Base-by-base conservation (phyloP, 495 filamentous ascomycete genomes). In the Bacidia rubella region DNA sequence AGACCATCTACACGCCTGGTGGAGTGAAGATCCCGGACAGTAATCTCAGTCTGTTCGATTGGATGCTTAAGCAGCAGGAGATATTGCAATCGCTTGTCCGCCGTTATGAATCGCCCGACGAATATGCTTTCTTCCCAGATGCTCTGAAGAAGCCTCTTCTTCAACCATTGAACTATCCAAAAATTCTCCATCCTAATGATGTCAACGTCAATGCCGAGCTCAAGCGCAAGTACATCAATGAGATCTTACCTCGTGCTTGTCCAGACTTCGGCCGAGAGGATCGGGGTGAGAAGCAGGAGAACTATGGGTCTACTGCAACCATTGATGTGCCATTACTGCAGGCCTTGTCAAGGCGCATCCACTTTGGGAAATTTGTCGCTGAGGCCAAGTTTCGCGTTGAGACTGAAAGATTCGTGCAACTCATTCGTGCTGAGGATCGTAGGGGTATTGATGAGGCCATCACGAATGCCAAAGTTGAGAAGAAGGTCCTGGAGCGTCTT, bases 331-430 rank as follows among this genome's bases (percentile, higher is more conserved):
- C 76, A 26, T 90, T 85, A 62, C 70, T 99, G 48, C 93, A 99
- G 71, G 86, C 93, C 15, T 72, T 99, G 11, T 95, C 88, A 41
- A 75, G 90, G 17, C 75, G 93, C 45, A 87, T 99, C 56, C 93
- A 99, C 66, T 99, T 96, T 68, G 93, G 93, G 52, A 99, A 95
- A 72, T 96, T 96, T 62, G 93, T 99, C 3, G 93, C 93, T 11
- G 93, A 99, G 73, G 82, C 86, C n/a, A 99, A 99, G 73, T 99
- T 96, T 66, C 78, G 75, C 60, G 79, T 84, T 53, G 87, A 95
- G 59, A 77, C 81, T 25, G 86, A 90, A 59, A 70, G 63, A 51
- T 97, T 88, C 66, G 86, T 87, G 1, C 65, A 69, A 49, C 64
- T 96, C 69, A 96, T 99, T 65, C 78, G 78, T 59, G 80, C 75